These are phyloP conservation scores for Suillus paluster DNA, from an alignment of 768 basidiomycete species.

Conservation along the genomic window DNA sequence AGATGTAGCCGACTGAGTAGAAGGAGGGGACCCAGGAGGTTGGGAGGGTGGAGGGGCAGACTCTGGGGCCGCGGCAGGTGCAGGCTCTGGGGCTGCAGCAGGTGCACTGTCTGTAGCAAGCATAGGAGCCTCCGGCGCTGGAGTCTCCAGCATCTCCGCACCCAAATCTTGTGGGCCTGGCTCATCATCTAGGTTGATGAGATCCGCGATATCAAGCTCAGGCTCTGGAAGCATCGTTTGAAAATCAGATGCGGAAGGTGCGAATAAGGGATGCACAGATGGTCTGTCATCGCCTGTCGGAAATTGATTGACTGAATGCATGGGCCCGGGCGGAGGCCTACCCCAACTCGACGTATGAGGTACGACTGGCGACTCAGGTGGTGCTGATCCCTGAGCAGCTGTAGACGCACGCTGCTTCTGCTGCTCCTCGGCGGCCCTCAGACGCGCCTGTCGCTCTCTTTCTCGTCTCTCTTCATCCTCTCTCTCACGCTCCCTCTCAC, in stretches of 20 bases:
- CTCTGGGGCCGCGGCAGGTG: constrained; percentile 8
- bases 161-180: constrained; percentile 38
- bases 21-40: constrained; percentile 42
- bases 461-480: constrained; percentile 75
- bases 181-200: constrained; percentile 81
- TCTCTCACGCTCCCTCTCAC: constrained; percentile 62
- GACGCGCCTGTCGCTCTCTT: constrained; percentile 66
- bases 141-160: constrained; percentile 21
- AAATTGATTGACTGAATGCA: constrained; percentile 33
- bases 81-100: constrained; percentile 28
- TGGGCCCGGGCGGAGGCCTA: constrained; percentile 59
- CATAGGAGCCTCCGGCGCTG: constrained; percentile 20
- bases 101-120: constrained; percentile 17
- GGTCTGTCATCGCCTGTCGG: constrained; percentile 32
- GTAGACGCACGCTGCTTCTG: constrained; percentile 54
- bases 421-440: constrained; percentile 51
- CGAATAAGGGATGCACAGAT: constrained; percentile 39
- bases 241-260: constrained; percentile 47
- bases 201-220: constrained; percentile 73
- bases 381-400: constrained; percentile 54
- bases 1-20: constrained; percentile 24
- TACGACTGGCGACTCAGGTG: constrained; percentile 72
- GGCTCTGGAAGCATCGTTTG: constrained; percentile 47
- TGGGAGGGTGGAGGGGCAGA: constrained; percentile 41
- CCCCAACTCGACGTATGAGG: constrained; percentile 60